Evolutionary conservation across 148 eudicot species (phyloP), one percentile per base, ranked within the genome.

Genomic region (Dianthus caryophyllus): DNA sequence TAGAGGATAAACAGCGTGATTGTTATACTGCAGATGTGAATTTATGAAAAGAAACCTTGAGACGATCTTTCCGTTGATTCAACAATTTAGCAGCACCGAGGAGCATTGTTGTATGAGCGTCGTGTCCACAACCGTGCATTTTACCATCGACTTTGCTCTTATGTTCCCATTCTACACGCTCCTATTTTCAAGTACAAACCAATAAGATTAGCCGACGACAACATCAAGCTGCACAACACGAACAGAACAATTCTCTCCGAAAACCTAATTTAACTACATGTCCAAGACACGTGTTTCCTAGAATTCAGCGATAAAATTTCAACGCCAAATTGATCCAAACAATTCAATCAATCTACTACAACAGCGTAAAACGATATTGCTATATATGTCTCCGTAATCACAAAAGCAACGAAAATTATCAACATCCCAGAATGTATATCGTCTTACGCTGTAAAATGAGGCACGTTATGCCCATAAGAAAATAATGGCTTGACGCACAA

Each of bases 111-210:
- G 96, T 82, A 67, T 91, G 97, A 54, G 85, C 96, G 87, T 91
- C 97, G 71, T 88, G 97, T 50, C 97, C 97, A 66, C 96, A 91
- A 65, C 80, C 97, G 69, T 91, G 97, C 97, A 91, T 91, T 67
- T 71, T 76, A 54, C 97, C 97, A 29, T 83, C 86, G 18, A 71
- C 73, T 80, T 88, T 88, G 76, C 97, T 91, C 89, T 82, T 91
- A 76, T 91, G 88, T 77, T 91, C 90, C 97, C 97, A 91, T 43
- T 87, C 86, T 31, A 85, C 97, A 26, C 85, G 75, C 78, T 88
- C 97, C 97, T 88, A 62, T 30, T 44, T 27, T 48, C 20, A 61
- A 11, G 41, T 51, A 50, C 30, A 39, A 57, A 26, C 43, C n/a
- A 38, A 24, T 33, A 44, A 18, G 33, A 14, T 16, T 57, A 29